phyloP scores from a whole-genome alignment of 495 filamentous ascomycete species.

The Penicillium bialowiezense region DNA sequence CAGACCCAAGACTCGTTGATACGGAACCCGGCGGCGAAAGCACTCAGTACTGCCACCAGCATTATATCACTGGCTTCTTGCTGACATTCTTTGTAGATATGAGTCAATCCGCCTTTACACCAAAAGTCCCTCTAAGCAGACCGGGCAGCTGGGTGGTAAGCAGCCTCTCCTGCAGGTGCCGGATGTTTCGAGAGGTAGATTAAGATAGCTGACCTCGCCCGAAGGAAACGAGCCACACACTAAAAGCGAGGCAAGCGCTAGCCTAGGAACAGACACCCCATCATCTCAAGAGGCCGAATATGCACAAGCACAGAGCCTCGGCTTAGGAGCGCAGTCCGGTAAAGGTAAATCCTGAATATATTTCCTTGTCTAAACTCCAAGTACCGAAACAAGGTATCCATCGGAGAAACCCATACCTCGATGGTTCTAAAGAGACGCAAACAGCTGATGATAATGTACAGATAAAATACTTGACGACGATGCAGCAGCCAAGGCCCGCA shows the following conservation, averaged over 20 bases:
- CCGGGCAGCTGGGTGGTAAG: constrained; percentile 59
- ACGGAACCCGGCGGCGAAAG: constrained; percentile 61
- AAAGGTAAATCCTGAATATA: constrained; percentile 36
- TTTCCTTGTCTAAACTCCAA: constrained; percentile 34
- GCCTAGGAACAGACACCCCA: constrained; percentile 3
- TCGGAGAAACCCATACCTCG: constrained; percentile 7
- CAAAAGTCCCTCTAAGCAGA: constrained; percentile 49
- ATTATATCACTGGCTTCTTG: not conserved
- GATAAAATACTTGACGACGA: constrained; percentile 35
- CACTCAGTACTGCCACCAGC: constrained; percentile 49
- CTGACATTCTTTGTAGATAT: constrained; percentile 44
- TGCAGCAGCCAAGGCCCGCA: constrained; percentile 42
- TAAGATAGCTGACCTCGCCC: not conserved
- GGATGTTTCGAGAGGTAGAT: not conserved
- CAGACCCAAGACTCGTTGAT: constrained; percentile 50
- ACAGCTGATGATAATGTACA: constrained; percentile 48
- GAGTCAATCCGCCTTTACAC: constrained; percentile 54
- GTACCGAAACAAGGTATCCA: constrained; percentile 25
- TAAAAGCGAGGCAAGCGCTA: constrained; percentile 25
- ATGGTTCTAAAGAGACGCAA: constrained; percentile 21
- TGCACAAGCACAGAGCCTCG: constrained; percentile 28
- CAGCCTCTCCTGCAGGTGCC: no score
- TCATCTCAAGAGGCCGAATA: constrained; percentile 23
- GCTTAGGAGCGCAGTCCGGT: constrained; percentile 23
- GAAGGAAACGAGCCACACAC: constrained; percentile 29